These are phyloP conservation scores for Cryphonectria japonica DNA, from an alignment of 2,329 filamentous ascomycete genomes.

Conservation along the genomic window DNA sequence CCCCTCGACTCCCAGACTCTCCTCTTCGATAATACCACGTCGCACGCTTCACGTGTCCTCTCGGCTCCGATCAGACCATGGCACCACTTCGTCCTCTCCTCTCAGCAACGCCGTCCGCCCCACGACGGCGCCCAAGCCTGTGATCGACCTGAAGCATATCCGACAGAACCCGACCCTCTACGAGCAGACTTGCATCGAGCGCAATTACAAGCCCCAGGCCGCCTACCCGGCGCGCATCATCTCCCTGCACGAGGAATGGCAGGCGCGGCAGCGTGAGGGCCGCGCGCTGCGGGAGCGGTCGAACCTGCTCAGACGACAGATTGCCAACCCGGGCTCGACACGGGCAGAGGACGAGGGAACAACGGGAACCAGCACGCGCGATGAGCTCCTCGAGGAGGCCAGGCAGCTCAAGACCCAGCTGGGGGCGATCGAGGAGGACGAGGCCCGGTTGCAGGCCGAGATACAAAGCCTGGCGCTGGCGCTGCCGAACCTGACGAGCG, in stretches of 20 bases:
- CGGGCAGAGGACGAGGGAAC: slow-evolving; percentile 44
- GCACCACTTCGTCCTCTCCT: slow-evolving; percentile 12
- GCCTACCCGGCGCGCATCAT: slow-evolving; percentile 60
- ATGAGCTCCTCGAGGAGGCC: slow-evolving; percentile 65
- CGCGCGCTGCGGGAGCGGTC: slow-evolving; percentile 66
- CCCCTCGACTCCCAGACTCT: background rate
- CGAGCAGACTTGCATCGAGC: slow-evolving; percentile 78
- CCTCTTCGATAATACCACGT: background rate
- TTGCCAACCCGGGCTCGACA: slow-evolving; percentile 56
- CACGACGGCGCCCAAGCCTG: slow-evolving; percentile 75
- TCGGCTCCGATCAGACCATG: slow-evolving; percentile 27
- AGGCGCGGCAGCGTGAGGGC: slow-evolving; percentile 62
- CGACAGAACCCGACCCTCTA: slow-evolving; percentile 82
- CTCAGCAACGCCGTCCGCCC: slow-evolving; percentile 49
- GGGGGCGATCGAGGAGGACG: slow-evolving; percentile 61
- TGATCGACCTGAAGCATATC: slow-evolving; percentile 86
- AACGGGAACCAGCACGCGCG: slow-evolving; percentile 44
- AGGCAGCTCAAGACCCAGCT: slow-evolving; percentile 67
- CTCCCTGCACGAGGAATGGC: slow-evolving; percentile 60
- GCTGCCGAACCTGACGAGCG: slow-evolving; percentile 84
- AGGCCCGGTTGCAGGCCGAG: slow-evolving; percentile 62
- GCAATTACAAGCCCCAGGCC: slow-evolving; percentile 73
- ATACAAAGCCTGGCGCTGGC: slow-evolving; percentile 76
- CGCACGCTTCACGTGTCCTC: slow-evolving; percentile 22
- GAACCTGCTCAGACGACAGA: slow-evolving; percentile 64